These are phyloP conservation scores for Schrenkiella parvula DNA, from an alignment of 345 rosid species.

Conservation along the genomic window DNA sequence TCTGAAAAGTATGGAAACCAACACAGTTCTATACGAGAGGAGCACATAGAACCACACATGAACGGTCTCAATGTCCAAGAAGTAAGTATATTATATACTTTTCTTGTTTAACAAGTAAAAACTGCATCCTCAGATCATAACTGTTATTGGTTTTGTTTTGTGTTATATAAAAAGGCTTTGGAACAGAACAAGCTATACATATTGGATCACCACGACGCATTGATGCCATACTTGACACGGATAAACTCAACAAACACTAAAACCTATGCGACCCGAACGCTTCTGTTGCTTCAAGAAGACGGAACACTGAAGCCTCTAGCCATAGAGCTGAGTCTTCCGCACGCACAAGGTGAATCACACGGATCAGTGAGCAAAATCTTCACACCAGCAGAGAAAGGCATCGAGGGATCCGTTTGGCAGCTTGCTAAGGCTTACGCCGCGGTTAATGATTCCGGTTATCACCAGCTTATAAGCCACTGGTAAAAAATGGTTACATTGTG, in stretches of 20 bases:
- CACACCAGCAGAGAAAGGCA: slow-evolving; percentile 58
- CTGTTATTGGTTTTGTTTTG: not conserved
- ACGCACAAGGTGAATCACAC: slow-evolving; percentile 62
- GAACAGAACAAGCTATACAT: slow-evolving; percentile 55
- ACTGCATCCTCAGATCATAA: not conserved
- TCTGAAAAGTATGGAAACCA: slow-evolving; percentile 58
- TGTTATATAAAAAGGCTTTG: slow-evolving; percentile 47
- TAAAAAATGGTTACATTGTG: slow-evolving; percentile 30
- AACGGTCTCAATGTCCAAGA: slow-evolving; percentile 54
- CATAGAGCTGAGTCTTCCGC: slow-evolving; percentile 85
- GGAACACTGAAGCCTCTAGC: slow-evolving; percentile 74
- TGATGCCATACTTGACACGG: slow-evolving; percentile 63
- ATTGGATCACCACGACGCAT: slow-evolving; percentile 73
- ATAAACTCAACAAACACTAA: slow-evolving; percentile 77
- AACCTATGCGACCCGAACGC: slow-evolving; percentile 78
- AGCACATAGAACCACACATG: slow-evolving; percentile 55
- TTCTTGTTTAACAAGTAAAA: slow-evolving; percentile 6
- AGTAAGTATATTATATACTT: slow-evolving; percentile 28
- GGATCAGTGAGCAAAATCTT: slow-evolving; percentile 75
- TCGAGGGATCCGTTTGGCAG: slow-evolving; percentile 74
- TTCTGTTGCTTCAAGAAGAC: slow-evolving; percentile 63
- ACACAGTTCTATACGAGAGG: slow-evolving; percentile 49
- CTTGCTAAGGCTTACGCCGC: slow-evolving; percentile 90
- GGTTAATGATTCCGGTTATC: slow-evolving; percentile 87
- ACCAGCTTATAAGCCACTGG: slow-evolving; percentile 93